A percentile compares a stretch with the other conserved stretches of the same genome.
phyloP scores from a whole-genome alignment of 2,329 filamentous ascomycete genomes.

The Cercospora brassicicola region DNA sequence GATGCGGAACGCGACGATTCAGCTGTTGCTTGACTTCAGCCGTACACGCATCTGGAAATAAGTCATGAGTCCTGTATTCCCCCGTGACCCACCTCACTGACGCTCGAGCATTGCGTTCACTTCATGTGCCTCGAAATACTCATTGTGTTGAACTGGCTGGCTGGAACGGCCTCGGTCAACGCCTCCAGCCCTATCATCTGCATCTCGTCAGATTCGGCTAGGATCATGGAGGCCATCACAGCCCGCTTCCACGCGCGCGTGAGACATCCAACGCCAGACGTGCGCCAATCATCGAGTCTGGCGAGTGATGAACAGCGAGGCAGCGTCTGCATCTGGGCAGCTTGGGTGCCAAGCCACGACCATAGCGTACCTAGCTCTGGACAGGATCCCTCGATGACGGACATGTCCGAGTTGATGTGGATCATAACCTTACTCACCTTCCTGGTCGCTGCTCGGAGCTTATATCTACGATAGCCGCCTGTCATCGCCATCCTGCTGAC shows the following conservation, averaged over 20 bases:
- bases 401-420: not conserved
- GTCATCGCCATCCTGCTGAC: not conserved
- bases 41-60: conserved; percentile 2
- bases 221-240: not conserved
- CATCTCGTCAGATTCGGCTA: not conserved
- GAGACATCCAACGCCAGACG: conserved; percentile 11
- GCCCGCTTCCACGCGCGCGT: conserved; percentile 11
- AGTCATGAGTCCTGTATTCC: not conserved
- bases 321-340: not conserved
- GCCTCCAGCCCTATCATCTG: not conserved
- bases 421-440: conserved; percentile 1
- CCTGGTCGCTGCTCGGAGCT: not conserved
- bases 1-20: not conserved
- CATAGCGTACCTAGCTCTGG: not conserved
- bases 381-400: conserved; percentile 5
- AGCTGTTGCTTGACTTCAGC: conserved; percentile 8
- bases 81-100: not conserved
- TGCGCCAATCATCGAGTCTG: not conserved
- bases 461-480: conserved; percentile 2
- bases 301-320: not conserved
- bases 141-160: not conserved
- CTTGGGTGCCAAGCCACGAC: conserved; percentile 4
- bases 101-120: not conserved
- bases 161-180: not conserved
- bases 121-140: not conserved